Base-by-base conservation (phyloP, 768 basidiomycete species). In the Kwoniella sp. region DNA sequence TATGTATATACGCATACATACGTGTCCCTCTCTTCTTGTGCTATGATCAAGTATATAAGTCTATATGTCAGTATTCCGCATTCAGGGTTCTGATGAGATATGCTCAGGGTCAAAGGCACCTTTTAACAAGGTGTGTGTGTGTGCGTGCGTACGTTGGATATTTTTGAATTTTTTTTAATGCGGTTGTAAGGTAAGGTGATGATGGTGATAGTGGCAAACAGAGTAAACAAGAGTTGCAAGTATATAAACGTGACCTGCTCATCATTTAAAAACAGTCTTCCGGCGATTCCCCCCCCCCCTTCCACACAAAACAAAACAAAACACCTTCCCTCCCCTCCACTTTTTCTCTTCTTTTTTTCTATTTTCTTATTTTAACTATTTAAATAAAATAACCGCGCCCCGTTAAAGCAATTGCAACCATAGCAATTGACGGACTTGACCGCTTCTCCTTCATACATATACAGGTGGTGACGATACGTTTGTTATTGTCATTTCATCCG, bases 401-500 rank as follows among this genome's bases (percentile, higher is more conserved):
- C n/a, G n/a, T n/a, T n/a, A n/a, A n/a, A n/a, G n/a, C n/a, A n/a
- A n/a, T n/a, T n/a, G n/a, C n/a, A n/a, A n/a, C n/a, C n/a, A n/a
- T n/a, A n/a, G n/a, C n/a, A n/a, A n/a, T n/a, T n/a, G n/a, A 51
- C 62, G 62, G 62, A 37, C 62, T 50, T 64, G 49, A 64, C 62
- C 62, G 62, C 55, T 26, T 40, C 9, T 27, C 26, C 22, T 46
- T n/a, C 25, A 37, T 55, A n/a, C n/a, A n/a, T n/a, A n/a, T n/a
- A n/a, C n/a, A n/a, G n/a, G n/a, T n/a, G n/a, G n/a, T n/a, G n/a
- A n/a, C n/a, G n/a, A n/a, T n/a, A n/a, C 33, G 10, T 54, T 54
- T 54, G 53, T 60, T 60, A 26, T 53, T 33, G 33, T 33, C 13
- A 33, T 33, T 60, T 49, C 26, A 46, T 55, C 24, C 30, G 5